phyloP scores from a whole-genome alignment of 192 early-diverging fungal genomes.

The Pilaira anomala region DNA sequence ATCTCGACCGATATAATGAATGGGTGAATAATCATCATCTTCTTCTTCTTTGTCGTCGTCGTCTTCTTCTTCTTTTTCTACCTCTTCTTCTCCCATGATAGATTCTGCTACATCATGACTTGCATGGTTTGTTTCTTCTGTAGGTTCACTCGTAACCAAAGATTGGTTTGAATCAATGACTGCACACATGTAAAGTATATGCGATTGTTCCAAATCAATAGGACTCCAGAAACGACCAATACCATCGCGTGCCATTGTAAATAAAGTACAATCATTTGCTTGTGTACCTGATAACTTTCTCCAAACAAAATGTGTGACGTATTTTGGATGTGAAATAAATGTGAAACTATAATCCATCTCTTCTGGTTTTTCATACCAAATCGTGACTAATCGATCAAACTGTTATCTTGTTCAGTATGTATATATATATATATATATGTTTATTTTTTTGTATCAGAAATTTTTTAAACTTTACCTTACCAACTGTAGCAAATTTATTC shows the following conservation, averaged over 20 bases:
- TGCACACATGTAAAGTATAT: constrained; percentile 62
- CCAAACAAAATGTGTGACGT: constrained; percentile 66
- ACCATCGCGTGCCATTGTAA: constrained; percentile 68
- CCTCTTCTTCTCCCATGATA: background rate
- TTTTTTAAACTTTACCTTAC: constrained; percentile 59
- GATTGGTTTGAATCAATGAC: constrained; percentile 67
- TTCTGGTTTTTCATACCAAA: constrained; percentile 52
- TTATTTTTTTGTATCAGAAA: too few species aligned
- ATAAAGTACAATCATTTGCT: constrained; percentile 37
- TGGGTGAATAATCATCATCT: constrained; percentile 43
- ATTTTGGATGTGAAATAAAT: constrained; percentile 64
- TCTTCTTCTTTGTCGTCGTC: constrained; percentile 7
- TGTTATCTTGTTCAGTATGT: constrained; percentile 20
- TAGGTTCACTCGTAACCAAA: constrained; percentile 39
- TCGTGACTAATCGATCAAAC: constrained; percentile 63
- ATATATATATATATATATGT: background rate
- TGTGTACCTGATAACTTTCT: constrained; percentile 37
- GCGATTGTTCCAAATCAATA: constrained; percentile 42
- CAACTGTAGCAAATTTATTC: constrained; percentile 58
- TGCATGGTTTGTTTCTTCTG: background rate
- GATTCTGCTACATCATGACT: background rate
- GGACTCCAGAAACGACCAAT: constrained; percentile 72
- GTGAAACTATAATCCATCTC: constrained; percentile 44
- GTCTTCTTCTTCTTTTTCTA: constrained; percentile 9
- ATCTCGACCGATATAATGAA: constrained; percentile 57